Conservation (phyloP, 2,329 filamentous ascomycete genomes). For the Ceratocystis smalleyi region DNA sequence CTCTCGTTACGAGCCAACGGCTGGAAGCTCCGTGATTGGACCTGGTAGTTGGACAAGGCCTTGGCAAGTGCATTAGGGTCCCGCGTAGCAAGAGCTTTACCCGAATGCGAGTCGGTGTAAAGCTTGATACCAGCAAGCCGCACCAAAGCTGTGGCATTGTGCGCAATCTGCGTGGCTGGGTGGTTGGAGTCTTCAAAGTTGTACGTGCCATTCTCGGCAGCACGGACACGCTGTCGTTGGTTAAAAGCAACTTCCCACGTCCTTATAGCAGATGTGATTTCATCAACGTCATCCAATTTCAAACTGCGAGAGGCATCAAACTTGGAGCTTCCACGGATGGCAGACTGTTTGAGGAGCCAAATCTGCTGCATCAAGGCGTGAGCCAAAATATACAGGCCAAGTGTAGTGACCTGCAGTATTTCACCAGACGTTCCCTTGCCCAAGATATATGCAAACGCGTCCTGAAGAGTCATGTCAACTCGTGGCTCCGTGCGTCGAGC, state of each 20-base stretch:
- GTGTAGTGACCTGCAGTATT: conserved; percentile 33
- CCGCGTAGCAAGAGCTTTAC: conserved; percentile 47
- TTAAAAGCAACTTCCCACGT: conserved; percentile 46
- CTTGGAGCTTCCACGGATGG: conserved; percentile 33
- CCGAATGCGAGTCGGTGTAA: conserved; percentile 48
- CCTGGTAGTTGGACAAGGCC: conserved; percentile 28
- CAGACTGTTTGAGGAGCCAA: conserved; percentile 51
- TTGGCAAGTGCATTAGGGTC: conserved; percentile 47
- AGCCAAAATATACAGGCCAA: conserved; percentile 57
- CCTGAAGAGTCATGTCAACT: conserved; percentile 39
- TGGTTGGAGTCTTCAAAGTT: conserved; percentile 13
- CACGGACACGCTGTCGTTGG: conserved; percentile 36
- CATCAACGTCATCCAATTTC: conserved; percentile 40
- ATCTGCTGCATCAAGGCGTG: conserved; percentile 59
- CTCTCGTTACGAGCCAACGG: conserved; percentile 42
- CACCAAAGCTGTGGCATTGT: conserved; percentile 47
- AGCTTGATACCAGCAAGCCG: conserved; percentile 49
- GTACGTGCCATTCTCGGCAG: conserved; percentile 31
- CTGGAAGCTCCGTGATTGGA: conserved; percentile 1
- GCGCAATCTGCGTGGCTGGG: conserved; percentile 45
- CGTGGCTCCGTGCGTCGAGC: conserved; percentile 35
- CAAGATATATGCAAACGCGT: conserved; percentile 41
- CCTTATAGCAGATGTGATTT: conserved; percentile 38
- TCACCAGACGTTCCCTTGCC: conserved; percentile 18
- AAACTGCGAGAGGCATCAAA: conserved; percentile 37